Evolutionary conservation across 1,284 basidiomycete species (phyloP), one percentile per base, ranked within the genome.

Genomic region (Cystobasidiaceae sp.): DNA sequence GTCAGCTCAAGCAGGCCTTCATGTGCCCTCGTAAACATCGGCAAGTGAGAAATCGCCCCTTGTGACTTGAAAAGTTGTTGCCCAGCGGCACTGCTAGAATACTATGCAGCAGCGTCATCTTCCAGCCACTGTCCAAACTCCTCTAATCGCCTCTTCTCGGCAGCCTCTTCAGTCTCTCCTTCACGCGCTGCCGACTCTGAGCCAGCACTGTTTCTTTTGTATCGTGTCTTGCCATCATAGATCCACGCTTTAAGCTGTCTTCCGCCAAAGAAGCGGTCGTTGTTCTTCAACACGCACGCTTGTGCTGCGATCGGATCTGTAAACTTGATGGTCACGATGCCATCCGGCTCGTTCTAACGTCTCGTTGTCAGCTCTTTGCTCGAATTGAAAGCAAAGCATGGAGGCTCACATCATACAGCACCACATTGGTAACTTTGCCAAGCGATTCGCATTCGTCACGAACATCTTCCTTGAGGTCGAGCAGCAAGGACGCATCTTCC

Each of bases 301-400:
- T 90, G 85, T 0, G 94, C 94, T 59, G 90, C 86, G 2, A 90
- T 73, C 4, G 88, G 82, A 69, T 94, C 91, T 66, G 86, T 86
- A 80, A 97, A 99, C 72, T 94, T 94, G 69, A 98, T 86, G 0
- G 93, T 94, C 84, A 99, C 97, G 63, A 98, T 80, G 1, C 96
- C 96, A 43, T 97, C 92, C 23, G 86, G 81, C 76, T 99, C 96
- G 79, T 87, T 84, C 92, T 97, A 77, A 25, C 4, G 8, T 17
- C 19, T 37, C 13, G 39, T 23, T 2, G 28, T 25, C 3, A 52
- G 30, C 30, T 23, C 37, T 27, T 4, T 27, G 30, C 13, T 32
- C 25, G 21, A 27, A 3, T 37, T 30, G 46, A 13, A 37, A 49
- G 6, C 27, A 44, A 45, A 15, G n/a, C 55, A 30, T 32, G 39